Base-by-base conservation (phyloP, 2,329 filamentous ascomycete species). In the Neonectria neomacrospora region DNA sequence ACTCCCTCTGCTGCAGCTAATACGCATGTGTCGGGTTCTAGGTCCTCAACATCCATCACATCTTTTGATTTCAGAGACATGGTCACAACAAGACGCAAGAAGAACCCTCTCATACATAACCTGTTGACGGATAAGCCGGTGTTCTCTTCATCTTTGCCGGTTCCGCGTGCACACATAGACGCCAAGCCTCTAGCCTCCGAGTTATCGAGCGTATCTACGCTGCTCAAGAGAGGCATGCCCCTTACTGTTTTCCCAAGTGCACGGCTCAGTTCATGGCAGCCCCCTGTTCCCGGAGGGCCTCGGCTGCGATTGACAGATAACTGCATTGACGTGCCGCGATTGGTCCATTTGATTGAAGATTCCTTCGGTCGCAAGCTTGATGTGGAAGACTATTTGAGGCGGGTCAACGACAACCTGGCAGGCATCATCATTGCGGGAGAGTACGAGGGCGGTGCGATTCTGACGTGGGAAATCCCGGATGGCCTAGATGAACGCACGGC, bases 381-480 rank as follows among this genome's bases (percentile, higher is more conserved):
- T 74, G 88, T 95, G 0, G 81, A 90, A 22, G 87, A 95, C 76
- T 99, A 98, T 74, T 82, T 99, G 14, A 79, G 85, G 16, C 90
- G 96, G n/a, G 89, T 98, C 57, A 86, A 91, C 54, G 85, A 90
- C 57, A 91, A 91, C 30, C 85, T 98, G 12, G 96, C 96, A 0
- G 96, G 95, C 3, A 84, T 99, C 58, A 97, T 99, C 67, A 92
- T 99, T 53, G 96, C 95, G 0, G 96, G 96, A 7, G 92, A 97
- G 74, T 99, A 99, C 78, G 96, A 99, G 82, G 96, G 96, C 55
- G 94, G 93, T 1, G 96, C 96, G 2, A 91, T 99, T 47, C 82
- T 98, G 20, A 99, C 96, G 0, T 99, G 96, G 96, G 96, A 99
- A 80, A 85, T 85, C 32, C 93, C 94, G 0, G 85, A 82, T 0